Base-by-base conservation (phyloP, 768 basidiomycete species). In the Podaxis carcinomalis region DNA sequence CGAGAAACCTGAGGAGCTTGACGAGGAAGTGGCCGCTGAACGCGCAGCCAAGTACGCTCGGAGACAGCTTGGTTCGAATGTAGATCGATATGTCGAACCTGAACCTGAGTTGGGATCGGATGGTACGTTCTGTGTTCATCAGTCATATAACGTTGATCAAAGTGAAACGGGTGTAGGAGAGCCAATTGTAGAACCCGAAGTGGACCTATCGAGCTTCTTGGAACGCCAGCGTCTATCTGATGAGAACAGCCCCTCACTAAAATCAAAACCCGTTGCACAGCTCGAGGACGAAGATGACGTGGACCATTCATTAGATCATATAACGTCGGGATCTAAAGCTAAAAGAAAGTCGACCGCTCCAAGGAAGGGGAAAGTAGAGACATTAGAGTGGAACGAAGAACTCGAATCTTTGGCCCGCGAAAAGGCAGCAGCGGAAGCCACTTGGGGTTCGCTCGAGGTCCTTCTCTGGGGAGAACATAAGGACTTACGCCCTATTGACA, bases 361-460 rank as follows among this genome's bases (percentile, higher is more conserved):
- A 3, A 82, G 75, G 68, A 92, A 92, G 68, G 89, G 89, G 0
- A 87, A 83, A 49, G 70, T 84, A 0, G 79, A 85, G 62, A 71
- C 78, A 56, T 83, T 93, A 19, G 81, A 82, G 56, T 93, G 91
- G 91, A 84, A 89, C 63, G 75, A 78, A 3, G 74, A 82, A 27
- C 72, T 93, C 2, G 89, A 91, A 35, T 77, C 81, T 37, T 74
- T 93, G 77, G 81, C 73, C 36, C 80, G 82, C 21, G 90, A 91
- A 63, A 93, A 92, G 67, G 80, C 81, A 1, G 80, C 82, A 4
- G 90, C 90, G 0, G 90, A 92, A 61, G 91, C 92, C 11, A 82
- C 81, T 23, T 78, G 89, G 79, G 92, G 92, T 90, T 56, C 47
- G 77, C 64, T 49, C 49, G 9, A 35, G 25, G 16, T 25, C 2